Evolutionary conservation across 805 yeast species (phyloP), one percentile per base, ranked within the genome.

Genomic region (Nakazawaea sp.): DNA sequence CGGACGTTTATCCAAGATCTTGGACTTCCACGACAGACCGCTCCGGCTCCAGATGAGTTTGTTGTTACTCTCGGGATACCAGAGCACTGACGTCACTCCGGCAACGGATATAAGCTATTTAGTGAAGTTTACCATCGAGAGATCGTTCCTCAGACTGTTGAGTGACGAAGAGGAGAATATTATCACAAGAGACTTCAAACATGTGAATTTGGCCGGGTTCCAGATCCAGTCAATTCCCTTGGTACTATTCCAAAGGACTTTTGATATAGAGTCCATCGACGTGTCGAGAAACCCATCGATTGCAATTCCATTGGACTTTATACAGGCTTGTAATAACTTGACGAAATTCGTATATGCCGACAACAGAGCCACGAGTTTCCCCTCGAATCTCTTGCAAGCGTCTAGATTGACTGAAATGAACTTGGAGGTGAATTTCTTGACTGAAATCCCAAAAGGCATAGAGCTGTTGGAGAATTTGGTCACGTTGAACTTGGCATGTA

Each of bases 201-300:
- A 78, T 53, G 94, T 86, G 9, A 76, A 84, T 53, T 66, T 88
- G 43, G 72, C 78, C 27, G 75, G 82, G 38, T 70, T 82, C 64
- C 80, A 82, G 47, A 63, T 89, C 39, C 86, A 85, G 44, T 85
- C 86, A 15, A 83, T 90, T 6, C 97, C 97, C 0, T 81, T 86
- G 37, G 70, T 82, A 20, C 74, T 89, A 44, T 87, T 81, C 53
- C 83, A 77, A 47, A 84, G 77, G 42, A 84, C 95, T 1, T 72
- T 80, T 39, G 90, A 85, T 44, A 86, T 89, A 41, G 83, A 82
- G 47, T 70, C 79, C 43, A 65, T 89, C 43, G 90, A 89, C 56
- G 86, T 87, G 7, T 82, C 94, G 2, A 76, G 81, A 44, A 89
- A 89, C 53, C 95, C 96, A 4, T 82, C 94, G 13, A 80, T 90